Conservation (phyloP, 106 monocot genomes). For the Dioscorea dumetorum region DNA sequence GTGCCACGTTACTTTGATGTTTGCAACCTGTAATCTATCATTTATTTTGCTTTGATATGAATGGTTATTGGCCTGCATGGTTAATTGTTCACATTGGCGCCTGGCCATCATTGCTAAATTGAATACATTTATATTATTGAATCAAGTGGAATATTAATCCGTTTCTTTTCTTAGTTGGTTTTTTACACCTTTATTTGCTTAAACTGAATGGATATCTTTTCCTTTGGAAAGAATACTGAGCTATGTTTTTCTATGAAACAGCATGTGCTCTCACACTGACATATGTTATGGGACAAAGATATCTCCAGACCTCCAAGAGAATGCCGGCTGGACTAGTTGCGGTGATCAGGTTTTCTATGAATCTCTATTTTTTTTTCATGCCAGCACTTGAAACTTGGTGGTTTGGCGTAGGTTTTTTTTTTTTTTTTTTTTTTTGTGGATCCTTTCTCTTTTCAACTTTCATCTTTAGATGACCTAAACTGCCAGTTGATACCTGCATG, state of each 20-base stretch:
- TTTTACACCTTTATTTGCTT: not conserved
- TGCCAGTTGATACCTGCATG: too few species aligned
- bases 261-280: conserved; percentile 65
- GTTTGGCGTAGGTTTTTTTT: not conserved
- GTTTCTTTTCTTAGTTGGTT: not conserved
- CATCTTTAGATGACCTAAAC: not conserved
- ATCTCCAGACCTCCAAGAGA: conserved; percentile 67
- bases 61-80: too few species aligned
- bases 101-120: too few species aligned
- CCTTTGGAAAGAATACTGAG: not conserved
- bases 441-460: not conserved
- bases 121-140: too few species aligned
- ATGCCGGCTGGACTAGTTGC: conserved; percentile 89
- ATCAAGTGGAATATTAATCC: not conserved
- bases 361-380: not conserved
- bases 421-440: not conserved
- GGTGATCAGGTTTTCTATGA: conserved; percentile 51
- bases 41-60: too few species aligned
- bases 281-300: conserved; percentile 82
- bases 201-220: not conserved
- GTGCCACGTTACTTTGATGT: too few species aligned
- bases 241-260: conserved; percentile 23
- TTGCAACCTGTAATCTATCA: too few species aligned
- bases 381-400: not conserved
- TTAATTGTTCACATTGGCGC: too few species aligned